A percentile compares a stretch with the other conserved stretches of the same genome.
phyloP scores from a whole-genome alignment of 768 basidiomycete species.

The Gloeostereum incarnatum region DNA sequence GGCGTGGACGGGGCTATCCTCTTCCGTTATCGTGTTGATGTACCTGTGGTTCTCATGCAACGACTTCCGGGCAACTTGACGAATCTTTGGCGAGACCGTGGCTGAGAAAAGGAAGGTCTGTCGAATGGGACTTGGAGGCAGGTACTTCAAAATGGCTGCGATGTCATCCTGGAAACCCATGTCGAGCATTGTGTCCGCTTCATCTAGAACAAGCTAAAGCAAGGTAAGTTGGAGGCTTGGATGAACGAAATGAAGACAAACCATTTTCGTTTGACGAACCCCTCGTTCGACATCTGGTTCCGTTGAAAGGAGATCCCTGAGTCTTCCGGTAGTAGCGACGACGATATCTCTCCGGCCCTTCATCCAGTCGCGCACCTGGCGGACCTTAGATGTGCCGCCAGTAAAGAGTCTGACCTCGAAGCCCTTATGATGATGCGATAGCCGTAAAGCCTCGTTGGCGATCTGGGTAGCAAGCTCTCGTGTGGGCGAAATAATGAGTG shows the following conservation, averaged over 20 bases:
- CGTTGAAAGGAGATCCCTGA: conserved; percentile 61
- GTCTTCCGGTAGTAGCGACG: conserved; percentile 84
- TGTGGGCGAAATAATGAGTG: conserved; percentile 82
- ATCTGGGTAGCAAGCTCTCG: conserved; percentile 88
- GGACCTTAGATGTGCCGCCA: conserved; percentile 61
- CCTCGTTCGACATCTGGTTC: conserved; percentile 46
- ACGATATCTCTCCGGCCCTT: conserved; percentile 66
- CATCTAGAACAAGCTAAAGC: conserved; percentile 76
- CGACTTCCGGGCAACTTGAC: conserved; percentile 53
- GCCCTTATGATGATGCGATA: conserved; percentile 50
- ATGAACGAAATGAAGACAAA: conserved; percentile 21
- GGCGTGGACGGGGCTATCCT: conserved; percentile 55
- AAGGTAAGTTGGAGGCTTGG: conserved; percentile 3
- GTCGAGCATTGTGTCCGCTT: conserved; percentile 85
- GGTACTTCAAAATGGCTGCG: conserved; percentile 51
- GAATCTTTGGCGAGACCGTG: conserved; percentile 67
- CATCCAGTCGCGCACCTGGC: conserved; percentile 63
- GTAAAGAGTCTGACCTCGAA: conserved; percentile 69
- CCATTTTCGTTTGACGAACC: conserved; percentile 47
- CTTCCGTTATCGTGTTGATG: conserved; percentile 62
- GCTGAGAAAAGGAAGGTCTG: conserved; percentile 93
- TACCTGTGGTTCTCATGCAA: conserved; percentile 55
- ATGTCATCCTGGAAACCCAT: conserved; percentile 91
- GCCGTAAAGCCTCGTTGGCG: conserved; percentile 67
- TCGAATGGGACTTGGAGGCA: conserved; percentile 57